Evolutionary conservation across 164 flowering plant genomes (phyloP), one percentile per base, ranked within the genome.

Genomic region (Warburgia ugandensis): DNA sequence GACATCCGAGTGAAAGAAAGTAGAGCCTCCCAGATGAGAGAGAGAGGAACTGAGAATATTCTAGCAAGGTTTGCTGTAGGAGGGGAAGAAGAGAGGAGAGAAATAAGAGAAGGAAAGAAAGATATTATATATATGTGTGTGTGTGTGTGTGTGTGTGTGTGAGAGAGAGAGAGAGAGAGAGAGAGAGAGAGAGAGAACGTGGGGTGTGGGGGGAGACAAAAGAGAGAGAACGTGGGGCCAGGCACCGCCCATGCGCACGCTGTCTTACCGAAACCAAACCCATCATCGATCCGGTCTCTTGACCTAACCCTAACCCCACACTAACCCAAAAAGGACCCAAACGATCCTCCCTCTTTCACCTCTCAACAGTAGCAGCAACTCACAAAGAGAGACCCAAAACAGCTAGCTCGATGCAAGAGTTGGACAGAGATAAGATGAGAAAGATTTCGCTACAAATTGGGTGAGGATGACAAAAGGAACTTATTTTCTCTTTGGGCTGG

Each of bases 211-310:
- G 59, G 51, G 29, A 35, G 33, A 32, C 33, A 35, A 26, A 17
- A 20, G 39, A 49, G 42, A 16, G 32, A 17, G 48, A 30, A 43
- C 55, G 10, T 65, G 84, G 91, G 10, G 62, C 85, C 80, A 72
- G 42, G n/a, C 78, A 79, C 86, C 78, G 80, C 83, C 86, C 81
- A 68, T 73, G 69, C 75, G 80, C 84, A 77, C 75, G 85, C 85
- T 72, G 74, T 76, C 83, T 67, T 61, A 67, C 69, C 69, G 68
- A 67, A 73, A 65, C 61, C 40, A 40, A 41, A 62, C 69, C 73
- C 75, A 61, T 67, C 62, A 57, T 56, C 63, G 38, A 66, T 48
- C 75, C 66, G 31, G 68, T 59, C 55, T 59, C 61, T 59, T 70
- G 74, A 80, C 87, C 85, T 70, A 80, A 79, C 79, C 81, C 68